A percentile compares a stretch with the other conserved stretches of the same genome.
Evolutionary conservation across 2,329 filamentous ascomycete species (phyloP).

Genomic region (Aspergillus sp.): DNA sequence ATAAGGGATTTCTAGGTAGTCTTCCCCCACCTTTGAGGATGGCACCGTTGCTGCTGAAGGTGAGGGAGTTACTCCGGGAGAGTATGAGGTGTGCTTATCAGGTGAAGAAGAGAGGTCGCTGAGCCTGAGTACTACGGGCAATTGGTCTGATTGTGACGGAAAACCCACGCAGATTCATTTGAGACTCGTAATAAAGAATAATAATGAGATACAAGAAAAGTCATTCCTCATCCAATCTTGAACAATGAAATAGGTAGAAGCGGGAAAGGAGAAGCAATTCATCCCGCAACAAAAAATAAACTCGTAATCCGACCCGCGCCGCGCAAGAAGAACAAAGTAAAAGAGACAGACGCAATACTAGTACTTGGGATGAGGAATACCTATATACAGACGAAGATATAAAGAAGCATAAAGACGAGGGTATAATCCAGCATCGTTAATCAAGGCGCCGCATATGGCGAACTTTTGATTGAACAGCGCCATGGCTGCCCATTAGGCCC

Average conservation of each 20-base stretch:
- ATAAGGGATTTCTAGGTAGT: too few species aligned
- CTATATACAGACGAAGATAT: conserved; percentile 23
- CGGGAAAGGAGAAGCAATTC: too few species aligned
- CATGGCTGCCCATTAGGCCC: neutral
- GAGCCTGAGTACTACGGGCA: too few species aligned
- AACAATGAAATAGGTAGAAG: neutral
- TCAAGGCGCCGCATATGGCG: conserved; percentile 3
- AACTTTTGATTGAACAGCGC: neutral
- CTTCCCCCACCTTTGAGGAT: too few species aligned
- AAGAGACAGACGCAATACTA: neutral
- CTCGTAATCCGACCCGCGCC: conserved; percentile 2
- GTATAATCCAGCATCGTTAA: conserved; percentile 23
- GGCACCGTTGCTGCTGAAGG: too few species aligned
- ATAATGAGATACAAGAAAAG: neutral
- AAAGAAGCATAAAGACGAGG: conserved; percentile 16
- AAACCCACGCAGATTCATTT: neutral
- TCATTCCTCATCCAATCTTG: conserved; percentile 1
- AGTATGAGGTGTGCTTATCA: too few species aligned
- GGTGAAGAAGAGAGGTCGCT: too few species aligned
- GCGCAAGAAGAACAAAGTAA: conserved; percentile 8
- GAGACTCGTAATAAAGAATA: neutral
- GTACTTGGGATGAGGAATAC: conserved; percentile 8
- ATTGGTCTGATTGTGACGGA: neutral
- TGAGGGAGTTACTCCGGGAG: too few species aligned
- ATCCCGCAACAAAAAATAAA: neutral